These are phyloP conservation scores for Epichloe baconii DNA, from an alignment of 2,329 filamentous ascomycete species.

Conservation along the genomic window DNA sequence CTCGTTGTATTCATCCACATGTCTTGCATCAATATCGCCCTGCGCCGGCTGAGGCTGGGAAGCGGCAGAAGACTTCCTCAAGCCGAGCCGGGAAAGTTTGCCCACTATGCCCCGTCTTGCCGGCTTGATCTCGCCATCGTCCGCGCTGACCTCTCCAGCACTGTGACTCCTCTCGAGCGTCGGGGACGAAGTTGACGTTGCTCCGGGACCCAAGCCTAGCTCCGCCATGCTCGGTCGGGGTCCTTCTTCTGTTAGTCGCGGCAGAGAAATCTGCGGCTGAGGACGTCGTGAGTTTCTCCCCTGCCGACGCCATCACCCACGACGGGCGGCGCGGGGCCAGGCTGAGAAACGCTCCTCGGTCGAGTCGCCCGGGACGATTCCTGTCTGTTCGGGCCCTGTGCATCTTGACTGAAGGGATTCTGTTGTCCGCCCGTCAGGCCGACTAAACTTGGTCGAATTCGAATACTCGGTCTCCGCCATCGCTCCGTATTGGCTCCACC, in stretches of 20 bases:
- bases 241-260: conserved; percentile 27
- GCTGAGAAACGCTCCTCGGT: conserved; percentile 24
- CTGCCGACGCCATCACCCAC: conserved; percentile 9
- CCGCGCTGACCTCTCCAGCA: not conserved
- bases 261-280: conserved; percentile 22
- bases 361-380: conserved; percentile 7
- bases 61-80: not conserved
- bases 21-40: conserved; percentile 8
- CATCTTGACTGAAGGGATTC: too few species aligned
- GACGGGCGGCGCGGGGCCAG: conserved; percentile 13
- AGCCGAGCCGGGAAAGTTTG: conserved; percentile 2
- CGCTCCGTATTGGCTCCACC: not conserved
- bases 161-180: not conserved
- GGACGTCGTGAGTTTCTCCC: conserved; percentile 17
- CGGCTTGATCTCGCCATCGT: not conserved
- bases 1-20: conserved; percentile 23
- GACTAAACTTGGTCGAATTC: conserved; percentile 10
- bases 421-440: not conserved
- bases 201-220: conserved; percentile 12
- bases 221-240: conserved; percentile 22
- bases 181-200: conserved; percentile 12
- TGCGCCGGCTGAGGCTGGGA: not conserved
- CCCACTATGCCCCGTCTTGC: conserved; percentile 4
- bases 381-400: not conserved
- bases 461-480: conserved; percentile 12